Base-by-base conservation (phyloP, 305 asterid genomes). In the Fraxinus albicans region DNA sequence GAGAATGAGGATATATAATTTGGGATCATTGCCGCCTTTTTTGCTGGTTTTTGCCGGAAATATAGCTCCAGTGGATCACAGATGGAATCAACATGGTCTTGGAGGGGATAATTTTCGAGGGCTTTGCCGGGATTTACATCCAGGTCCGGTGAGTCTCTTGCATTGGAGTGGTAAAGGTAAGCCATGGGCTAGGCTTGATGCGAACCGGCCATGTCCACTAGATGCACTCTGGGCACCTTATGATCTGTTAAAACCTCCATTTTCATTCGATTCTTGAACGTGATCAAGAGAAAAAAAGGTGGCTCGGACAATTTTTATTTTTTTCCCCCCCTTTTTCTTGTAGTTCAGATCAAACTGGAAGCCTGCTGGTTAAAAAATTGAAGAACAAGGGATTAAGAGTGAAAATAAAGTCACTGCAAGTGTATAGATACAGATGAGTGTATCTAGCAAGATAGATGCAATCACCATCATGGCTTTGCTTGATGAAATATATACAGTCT, bases 131-230 rank as follows among this genome's bases (percentile, higher is more conserved):
- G 25, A 53, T n/a, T 53, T 53, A n/a, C 65, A 53, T 53, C 21
- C 65, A 5, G 65, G 65, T 9, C 65, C 65, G 0, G 65, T 53
- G 65, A 53, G 65, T 53, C 65, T 53, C 25, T n/a, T 53, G 25
- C 65, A 53, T 53, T 53, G 65, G 65, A 53, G 65, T 53, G 65
- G 65, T 17, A 53, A 53, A 53, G 65, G 65, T 53, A 53, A 53
- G 65, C 65, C 65, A 53, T 53, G 65, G 65, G 87, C 63, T 5
- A 77, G 65, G 65, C 65, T 53, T 17, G 65, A 53, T 53, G 65
- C 25, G 3, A 53, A n/a, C 65, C 25, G 65, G 23, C 65, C 65
- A 53, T 53, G 65, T n/a, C 65, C 65, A 53, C 23, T 53, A 6
- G 65, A 53, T 53, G 65, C 65, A n/a, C 65, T 53, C n/a, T 53